Evolutionary conservation across 2,329 filamentous ascomycete genomes (phyloP), one percentile per base, ranked within the genome.

Genomic region (Byssothecium circinans): DNA sequence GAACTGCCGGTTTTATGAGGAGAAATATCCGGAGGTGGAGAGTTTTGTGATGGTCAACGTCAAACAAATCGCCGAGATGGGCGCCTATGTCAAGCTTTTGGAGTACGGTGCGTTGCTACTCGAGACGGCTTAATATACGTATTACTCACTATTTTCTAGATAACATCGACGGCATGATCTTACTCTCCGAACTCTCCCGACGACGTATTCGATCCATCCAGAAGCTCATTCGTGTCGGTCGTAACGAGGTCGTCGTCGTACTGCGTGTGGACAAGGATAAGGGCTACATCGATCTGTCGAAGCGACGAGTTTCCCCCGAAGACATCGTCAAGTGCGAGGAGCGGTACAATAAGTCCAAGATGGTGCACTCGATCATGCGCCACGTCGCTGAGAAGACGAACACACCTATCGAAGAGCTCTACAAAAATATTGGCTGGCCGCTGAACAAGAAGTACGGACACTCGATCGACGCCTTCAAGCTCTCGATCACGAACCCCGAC

Each of bases 31-130:
- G 50, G 94, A 97, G 82, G 92, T 99, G 73, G 94, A 99, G 78
- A 95, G 90, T 81, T 97, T 96, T 78, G 95, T 99, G 72, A 99
- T 99, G 94, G 94, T 99, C 74, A 99, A 97, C 76, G 94, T 97
- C 67, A 95, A 96, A 84, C 91, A 96, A 86, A 99, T 99, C 72
- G 94, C 94, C 74, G 95, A 99, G 77, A 99, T 99, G 95, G 94
- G 94, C 74, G 94, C 95, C 66, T 99, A 99, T 74, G 95, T 99
- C 70, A 99, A 99, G 79, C 86, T 99, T 47, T 87, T 99, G 64
- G 94, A 99, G 79, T 99, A 99, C 78, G 68, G 66, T 69, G 47
- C 38, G 61, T 50, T 30, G 22, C 23, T 30, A n/a, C 14, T 14
- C 27, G 20, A n/a, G 11, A 32, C 14, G 4, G 29, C 6, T 15